Evolutionary conservation across 2,329 filamentous ascomycete genomes (phyloP), one percentile per base, ranked within the genome.

Genomic region (Calonectria pseudoturangicola): DNA sequence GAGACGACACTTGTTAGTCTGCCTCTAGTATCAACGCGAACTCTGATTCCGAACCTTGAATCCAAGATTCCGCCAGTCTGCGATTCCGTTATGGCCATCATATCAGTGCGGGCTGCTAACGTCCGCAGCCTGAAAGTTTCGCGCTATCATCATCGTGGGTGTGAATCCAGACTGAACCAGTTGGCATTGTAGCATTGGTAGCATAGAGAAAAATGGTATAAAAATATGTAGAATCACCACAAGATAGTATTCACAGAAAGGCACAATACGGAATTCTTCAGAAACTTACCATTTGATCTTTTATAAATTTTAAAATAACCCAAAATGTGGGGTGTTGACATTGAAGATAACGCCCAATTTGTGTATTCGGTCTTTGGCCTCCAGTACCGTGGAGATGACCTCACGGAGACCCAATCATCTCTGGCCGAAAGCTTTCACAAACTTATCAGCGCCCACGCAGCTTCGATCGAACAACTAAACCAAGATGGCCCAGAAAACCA

Each of bases 281-380:
- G 10, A 18, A 41, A 27, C 33, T 18, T 9, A 12, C 15, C 15
- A 41, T 41, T 2, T 16, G 27, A 25, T 21, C 15, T 39, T 47
- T 12, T 15, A 10, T 28, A 27, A 6, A 33, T 13, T 9, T 8
- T 6, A 15, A 47, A 33, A 45, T 33, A 30, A 16, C 16, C 9
- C 15, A 66, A 18, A 36, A 66, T 66, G 47, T 66, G 63, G 63
- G 63, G 63, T 28, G 47, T 66, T 7, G 36, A 66, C 5, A 7
- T 66, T 28, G 47, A 25, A 4, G 63, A 54, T 16, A 16, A 51
- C 8, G 45, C 33, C 4, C 33, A 39, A 28, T 51, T 66, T 30
- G 63, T 66, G 4, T 66, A 51, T 21, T 41, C 63, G 1, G 33
- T 66, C 36, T 66, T 66, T 43, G 63, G 63, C 8, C 45, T 66